A percentile compares a stretch with the other conserved stretches of the same genome.
Evolutionary conservation across 2,329 filamentous ascomycete species (phyloP).

Genomic region (Chrysosphaeria jannelii): DNA sequence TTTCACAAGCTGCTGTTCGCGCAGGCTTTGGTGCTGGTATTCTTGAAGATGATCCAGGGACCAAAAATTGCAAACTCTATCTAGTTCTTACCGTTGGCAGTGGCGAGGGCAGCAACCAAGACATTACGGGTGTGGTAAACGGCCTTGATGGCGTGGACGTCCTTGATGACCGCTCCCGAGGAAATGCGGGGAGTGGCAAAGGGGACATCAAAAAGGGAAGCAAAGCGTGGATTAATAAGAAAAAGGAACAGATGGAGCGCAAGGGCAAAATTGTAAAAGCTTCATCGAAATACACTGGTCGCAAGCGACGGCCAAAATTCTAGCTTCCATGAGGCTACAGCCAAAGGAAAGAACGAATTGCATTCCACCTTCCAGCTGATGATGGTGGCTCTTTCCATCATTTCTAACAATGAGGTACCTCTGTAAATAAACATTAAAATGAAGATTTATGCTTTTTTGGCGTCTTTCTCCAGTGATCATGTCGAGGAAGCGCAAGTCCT

Average conservation of each 20-base stretch:
- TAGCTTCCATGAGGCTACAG: too few relatives aligned
- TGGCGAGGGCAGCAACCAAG: constrained; percentile 20
- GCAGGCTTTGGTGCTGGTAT: constrained; percentile 89
- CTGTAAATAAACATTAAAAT: too few relatives aligned
- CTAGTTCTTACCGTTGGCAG: constrained; percentile 73
- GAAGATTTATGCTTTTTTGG: too few relatives aligned
- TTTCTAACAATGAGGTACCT: too few relatives aligned
- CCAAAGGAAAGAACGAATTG: too few relatives aligned
- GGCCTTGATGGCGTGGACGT: constrained; percentile 76
- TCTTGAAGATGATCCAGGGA: constrained; percentile 81
- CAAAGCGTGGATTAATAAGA: constrained; percentile 57
- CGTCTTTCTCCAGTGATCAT: too few relatives aligned
- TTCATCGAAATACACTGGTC: constrained; percentile 75
- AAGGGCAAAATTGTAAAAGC: constrained; percentile 89
- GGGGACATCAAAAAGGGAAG: constrained; percentile 45
- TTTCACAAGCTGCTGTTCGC: constrained; percentile 64
- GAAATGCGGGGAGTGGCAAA: too few relatives aligned
- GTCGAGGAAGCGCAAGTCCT: too few relatives aligned
- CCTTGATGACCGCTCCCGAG: constrained; percentile 31
- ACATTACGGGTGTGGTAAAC: constrained; percentile 72
- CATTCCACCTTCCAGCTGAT: too few relatives aligned
- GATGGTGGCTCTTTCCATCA: too few relatives aligned
- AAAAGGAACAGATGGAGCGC: constrained; percentile 77
- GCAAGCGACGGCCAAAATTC: constrained; percentile 66
- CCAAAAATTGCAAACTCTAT: constrained; percentile 93